phyloP scores from a whole-genome alignment of 2,329 filamentous ascomycete genomes.

The Hyphodiscus sp. region DNA sequence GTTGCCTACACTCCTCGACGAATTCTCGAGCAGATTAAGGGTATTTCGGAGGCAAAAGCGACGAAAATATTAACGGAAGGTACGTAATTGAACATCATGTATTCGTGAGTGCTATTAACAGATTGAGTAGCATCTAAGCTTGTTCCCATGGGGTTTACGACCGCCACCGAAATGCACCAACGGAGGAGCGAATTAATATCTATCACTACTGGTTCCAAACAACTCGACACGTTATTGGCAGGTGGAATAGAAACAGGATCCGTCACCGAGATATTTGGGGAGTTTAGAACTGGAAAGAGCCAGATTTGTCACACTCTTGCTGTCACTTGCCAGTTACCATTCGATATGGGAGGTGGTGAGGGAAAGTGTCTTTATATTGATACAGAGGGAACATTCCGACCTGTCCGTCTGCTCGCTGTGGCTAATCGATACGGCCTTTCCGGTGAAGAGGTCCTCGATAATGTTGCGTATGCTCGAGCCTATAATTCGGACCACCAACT shows the following conservation, averaged over 20 bases:
- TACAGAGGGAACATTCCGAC: conserved; percentile 94
- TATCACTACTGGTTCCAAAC: conserved; percentile 96
- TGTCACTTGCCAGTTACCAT: conserved; percentile 93
- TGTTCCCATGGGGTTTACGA: conserved; percentile 98
- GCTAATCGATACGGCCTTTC: conserved; percentile 92
- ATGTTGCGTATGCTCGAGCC: conserved; percentile 93
- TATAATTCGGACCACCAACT: conserved; percentile 99
- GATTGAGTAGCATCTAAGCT: conserved; percentile 70
- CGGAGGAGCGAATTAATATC: conserved; percentile 95
- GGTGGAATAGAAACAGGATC: conserved; percentile 96
- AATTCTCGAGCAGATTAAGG: conserved; percentile 89
- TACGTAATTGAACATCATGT: conserved; percentile 30
- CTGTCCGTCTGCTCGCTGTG: conserved; percentile 82
- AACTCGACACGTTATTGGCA: conserved; percentile 88
- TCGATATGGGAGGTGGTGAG: conserved; percentile 98
- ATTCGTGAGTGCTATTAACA: neutral
- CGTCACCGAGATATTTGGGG: conserved; percentile 96
- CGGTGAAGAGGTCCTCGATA: conserved; percentile 95
- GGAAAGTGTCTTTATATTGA: conserved; percentile 99
- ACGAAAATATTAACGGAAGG: conserved; percentile 86
- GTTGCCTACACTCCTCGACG: conserved; percentile 87
- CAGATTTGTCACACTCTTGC: conserved; percentile 98
- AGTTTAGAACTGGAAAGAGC: conserved; percentile 96
- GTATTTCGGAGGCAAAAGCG: conserved; percentile 95
- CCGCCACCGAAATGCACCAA: conserved; percentile 97